phyloP scores from a whole-genome alignment of 106 monocot genomes.

The Vanilla planifolia region DNA sequence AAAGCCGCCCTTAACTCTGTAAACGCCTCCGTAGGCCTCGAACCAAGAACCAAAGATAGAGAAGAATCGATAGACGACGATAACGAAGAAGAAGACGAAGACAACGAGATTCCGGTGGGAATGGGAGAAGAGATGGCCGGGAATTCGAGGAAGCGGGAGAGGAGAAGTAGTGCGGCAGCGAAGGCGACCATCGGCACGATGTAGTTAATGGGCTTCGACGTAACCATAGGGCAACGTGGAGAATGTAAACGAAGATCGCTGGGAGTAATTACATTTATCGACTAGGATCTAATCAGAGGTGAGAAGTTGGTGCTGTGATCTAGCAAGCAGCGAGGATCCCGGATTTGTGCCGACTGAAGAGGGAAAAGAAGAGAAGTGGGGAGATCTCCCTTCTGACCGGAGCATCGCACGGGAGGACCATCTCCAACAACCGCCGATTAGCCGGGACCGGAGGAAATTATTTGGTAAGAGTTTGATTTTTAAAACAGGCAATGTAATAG shows the following conservation, averaged over 20 bases:
- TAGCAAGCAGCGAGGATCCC: not conserved
- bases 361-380: too few species aligned
- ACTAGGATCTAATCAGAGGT: not conserved
- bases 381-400: too few species aligned
- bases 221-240: slow-evolving; percentile 4
- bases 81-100: slow-evolving; percentile 11
- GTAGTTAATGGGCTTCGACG: slow-evolving; percentile 41
- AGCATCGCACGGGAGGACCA: too few species aligned
- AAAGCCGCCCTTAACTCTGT: slow-evolving; percentile 41
- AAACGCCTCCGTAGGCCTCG: slow-evolving; percentile 21
- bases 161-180: slow-evolving; percentile 42
- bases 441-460: too few species aligned
- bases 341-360: too few species aligned
- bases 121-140: slow-evolving; percentile 38
- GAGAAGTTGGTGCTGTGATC: not conserved
- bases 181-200: slow-evolving; percentile 49
- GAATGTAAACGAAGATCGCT: not conserved
- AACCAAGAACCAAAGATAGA: not conserved
- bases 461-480: too few species aligned
- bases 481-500: too few species aligned
- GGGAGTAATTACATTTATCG: not conserved
- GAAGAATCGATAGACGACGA: slow-evolving; percentile 16
- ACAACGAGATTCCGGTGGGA: slow-evolving; percentile 5
- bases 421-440: too few species aligned
- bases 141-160: slow-evolving; percentile 50